Conservation (phyloP, 371 early-diverging fungal species). For the Blakeslea trispora region DNA sequence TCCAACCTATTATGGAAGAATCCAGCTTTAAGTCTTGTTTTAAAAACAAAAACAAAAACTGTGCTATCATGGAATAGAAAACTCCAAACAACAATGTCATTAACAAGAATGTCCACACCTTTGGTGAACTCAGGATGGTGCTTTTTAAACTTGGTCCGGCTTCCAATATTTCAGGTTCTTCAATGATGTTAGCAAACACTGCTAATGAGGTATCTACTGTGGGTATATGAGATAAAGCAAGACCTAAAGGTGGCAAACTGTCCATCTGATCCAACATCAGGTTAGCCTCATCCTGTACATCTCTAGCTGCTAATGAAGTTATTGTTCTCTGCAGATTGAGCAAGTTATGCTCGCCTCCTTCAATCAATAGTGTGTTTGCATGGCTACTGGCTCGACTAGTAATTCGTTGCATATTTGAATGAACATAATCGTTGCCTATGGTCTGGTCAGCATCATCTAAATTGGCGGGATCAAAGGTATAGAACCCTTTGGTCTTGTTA, state of each 20-base stretch:
- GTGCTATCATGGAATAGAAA: constrained; percentile 45
- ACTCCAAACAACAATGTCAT: constrained; percentile 42
- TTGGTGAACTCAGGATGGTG: constrained; percentile 23
- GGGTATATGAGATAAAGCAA: constrained; percentile 48
- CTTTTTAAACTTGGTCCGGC: constrained; percentile 9
- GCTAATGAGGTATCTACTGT: constrained; percentile 47
- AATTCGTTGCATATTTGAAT: constrained; percentile 15
- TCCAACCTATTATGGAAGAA: constrained; percentile 42
- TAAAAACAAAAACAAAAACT: constrained; percentile 42
- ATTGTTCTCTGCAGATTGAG: constrained; percentile 26
- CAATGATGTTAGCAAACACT: constrained; percentile 30
- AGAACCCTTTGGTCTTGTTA: constrained; percentile 16
- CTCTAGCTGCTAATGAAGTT: constrained; percentile 29
- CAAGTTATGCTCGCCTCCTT: constrained; percentile 15
- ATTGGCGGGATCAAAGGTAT: constrained; percentile 9
- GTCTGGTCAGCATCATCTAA: constrained; percentile 6
- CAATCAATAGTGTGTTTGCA: constrained; percentile 36
- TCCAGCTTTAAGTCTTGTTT: constrained; percentile 37
- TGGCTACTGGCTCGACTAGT: constrained; percentile 39
- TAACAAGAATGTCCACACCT: constrained; percentile 37
- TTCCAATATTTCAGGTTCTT: constrained; percentile 15
- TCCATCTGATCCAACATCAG: constrained; percentile 26
- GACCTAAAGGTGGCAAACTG: constrained; percentile 44
- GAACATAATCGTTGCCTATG: not conserved
- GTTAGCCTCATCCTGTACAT: constrained; percentile 37